phyloP scores from a whole-genome alignment of 2,329 filamentous ascomycete species.

The Endoconidiophora laricicola region DNA sequence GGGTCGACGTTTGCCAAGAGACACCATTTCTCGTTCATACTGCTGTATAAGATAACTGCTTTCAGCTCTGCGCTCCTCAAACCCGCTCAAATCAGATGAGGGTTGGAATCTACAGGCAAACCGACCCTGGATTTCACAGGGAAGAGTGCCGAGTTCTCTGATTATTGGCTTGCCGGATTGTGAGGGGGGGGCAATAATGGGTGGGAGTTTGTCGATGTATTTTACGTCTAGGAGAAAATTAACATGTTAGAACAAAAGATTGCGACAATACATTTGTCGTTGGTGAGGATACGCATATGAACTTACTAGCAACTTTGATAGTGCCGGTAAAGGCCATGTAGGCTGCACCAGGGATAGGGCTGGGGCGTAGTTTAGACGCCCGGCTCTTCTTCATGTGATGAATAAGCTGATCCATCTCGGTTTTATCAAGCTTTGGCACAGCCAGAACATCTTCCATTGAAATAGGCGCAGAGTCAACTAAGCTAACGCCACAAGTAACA shows the following conservation, averaged over 20 bases:
- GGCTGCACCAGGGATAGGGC: slow-evolving; percentile 24
- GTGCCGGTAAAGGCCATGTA: slow-evolving; percentile 23
- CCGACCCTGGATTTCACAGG: slow-evolving; percentile 28
- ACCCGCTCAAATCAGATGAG: slow-evolving; percentile 22
- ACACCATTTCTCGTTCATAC: slow-evolving; percentile 26
- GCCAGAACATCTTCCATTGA: slow-evolving; percentile 21
- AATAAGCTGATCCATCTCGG: slow-evolving; percentile 18
- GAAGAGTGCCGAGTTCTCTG: slow-evolving; percentile 23
- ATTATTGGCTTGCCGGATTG: slow-evolving; percentile 24
- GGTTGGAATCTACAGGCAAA: slow-evolving; percentile 27
- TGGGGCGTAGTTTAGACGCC: slow-evolving; percentile 23
- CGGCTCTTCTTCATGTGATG: slow-evolving; percentile 25
- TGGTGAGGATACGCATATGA: background rate
- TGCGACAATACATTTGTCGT: background rate
- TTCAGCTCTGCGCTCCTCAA: slow-evolving; percentile 27
- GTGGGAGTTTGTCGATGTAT: slow-evolving; percentile 28
- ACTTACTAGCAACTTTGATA: slow-evolving; percentile 25
- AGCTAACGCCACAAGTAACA: slow-evolving; percentile 12
- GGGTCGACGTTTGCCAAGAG: slow-evolving; percentile 26
- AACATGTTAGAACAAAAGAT: background rate
- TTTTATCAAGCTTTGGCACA: slow-evolving; percentile 14
- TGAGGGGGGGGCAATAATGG: slow-evolving; percentile 26
- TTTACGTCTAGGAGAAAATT: slow-evolving; percentile 20
- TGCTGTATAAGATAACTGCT: slow-evolving; percentile 25
- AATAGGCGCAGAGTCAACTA: background rate